Evolutionary conservation across 352 stramenopile genomes (phyloP), one percentile per base, ranked within the genome.

Genomic region (Phytophthora hibernalis): DNA sequence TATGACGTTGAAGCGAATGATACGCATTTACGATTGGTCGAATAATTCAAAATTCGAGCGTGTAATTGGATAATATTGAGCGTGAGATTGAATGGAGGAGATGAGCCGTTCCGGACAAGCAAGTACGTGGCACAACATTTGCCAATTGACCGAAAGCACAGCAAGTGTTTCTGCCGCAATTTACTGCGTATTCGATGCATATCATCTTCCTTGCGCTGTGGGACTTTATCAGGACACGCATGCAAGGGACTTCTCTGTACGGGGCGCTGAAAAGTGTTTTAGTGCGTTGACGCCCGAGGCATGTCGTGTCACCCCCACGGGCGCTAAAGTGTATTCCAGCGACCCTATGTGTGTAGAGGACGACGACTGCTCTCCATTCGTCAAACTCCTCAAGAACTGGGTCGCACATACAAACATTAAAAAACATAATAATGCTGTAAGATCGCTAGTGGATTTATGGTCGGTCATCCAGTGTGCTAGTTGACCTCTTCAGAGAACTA

Each of bases 341-440:
- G 78, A 74, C 68, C 64, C 83, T 92, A 89, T 92, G 83, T 92
- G 81, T 92, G 83, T 92, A 92, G 83, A 92, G 83, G 83, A 80
- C 64, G 76, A 68, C 76, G 78, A 85, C 55, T 57, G 11, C 12
- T 45, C 21, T 74, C 65, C 64, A 76, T 87, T 86, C 67, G 75
- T 66, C 61, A 82, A 68, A 69, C 61, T 86, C 77, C 83, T 92
- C 83, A 92, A 92, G 83, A 92, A 86, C 80, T 92, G 78, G 81
- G 75, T 80, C 81, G 64, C 78, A 88, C 81, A 91, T 79, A 74
- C 31, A 10, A n/a, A n/a, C n/a, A n/a, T n/a, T n/a, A n/a, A n/a
- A n/a, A 20, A 38, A 18, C 1, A 37, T 5, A 28, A 28, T 6
- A 28, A 28, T 28, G 24, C n/a, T n/a, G n/a, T n/a, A n/a, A n/a